phyloP scores from a whole-genome alignment of 257 asterid genomes.

The Penstemon newberryi region DNA sequence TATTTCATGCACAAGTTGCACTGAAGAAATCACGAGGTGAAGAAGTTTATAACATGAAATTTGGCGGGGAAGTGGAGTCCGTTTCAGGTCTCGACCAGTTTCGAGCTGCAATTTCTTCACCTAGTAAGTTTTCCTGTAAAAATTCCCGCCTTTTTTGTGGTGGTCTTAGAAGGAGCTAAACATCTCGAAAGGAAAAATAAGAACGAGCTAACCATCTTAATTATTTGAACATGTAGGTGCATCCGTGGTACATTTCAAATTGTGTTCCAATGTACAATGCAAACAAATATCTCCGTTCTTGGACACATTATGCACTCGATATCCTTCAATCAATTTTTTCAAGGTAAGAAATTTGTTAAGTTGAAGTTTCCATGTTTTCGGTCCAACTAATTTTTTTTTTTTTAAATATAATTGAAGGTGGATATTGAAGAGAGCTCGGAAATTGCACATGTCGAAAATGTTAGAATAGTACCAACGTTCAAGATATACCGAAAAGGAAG shows the following conservation, averaged over 20 bases:
- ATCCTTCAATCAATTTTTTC: constrained; percentile 71
- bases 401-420: constrained; percentile 48
- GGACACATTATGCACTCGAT: constrained; percentile 63
- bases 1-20: constrained; percentile 77
- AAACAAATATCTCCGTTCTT: constrained; percentile 62
- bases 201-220: constrained; percentile 25
- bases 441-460: constrained; percentile 67
- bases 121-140: constrained; percentile 46
- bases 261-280: constrained; percentile 51
- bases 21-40: constrained; percentile 79
- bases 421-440: constrained; percentile 60
- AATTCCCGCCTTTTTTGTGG: background rate
- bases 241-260: constrained; percentile 69
- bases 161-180: background rate
- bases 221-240: constrained; percentile 54
- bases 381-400: no score
- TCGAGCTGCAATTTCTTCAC: constrained; percentile 71
- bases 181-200: no score
- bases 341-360: constrained; percentile 48
- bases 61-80: constrained; percentile 77
- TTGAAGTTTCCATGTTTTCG: background rate
- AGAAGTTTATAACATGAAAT: constrained; percentile 70
- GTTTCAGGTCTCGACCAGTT: constrained; percentile 71
- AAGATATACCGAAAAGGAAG: constrained; percentile 65
- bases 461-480: constrained; percentile 71